phyloP scores from a whole-genome alignment of 1,284 basidiomycete species.

The Pseudozyma thailandica region DNA sequence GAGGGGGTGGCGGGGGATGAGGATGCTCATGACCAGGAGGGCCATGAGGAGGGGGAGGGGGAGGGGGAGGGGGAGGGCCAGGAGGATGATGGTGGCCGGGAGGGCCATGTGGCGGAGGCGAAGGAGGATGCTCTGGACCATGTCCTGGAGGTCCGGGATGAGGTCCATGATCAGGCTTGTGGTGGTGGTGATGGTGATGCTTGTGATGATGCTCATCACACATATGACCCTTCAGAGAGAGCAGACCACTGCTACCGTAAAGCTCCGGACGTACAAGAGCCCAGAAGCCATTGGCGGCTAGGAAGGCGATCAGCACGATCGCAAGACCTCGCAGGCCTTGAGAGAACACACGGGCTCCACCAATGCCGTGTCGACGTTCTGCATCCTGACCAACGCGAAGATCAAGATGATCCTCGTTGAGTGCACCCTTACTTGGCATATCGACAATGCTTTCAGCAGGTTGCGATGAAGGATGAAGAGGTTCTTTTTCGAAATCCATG shows the following conservation, averaged over 20 bases:
- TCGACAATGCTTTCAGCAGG: conserved; percentile 3
- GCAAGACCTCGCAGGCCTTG: conserved; percentile 23
- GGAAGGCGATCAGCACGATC: conserved; percentile 25
- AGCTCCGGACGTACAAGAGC: conserved; percentile 35
- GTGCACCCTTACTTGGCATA: conserved; percentile 7
- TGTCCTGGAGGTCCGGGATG: conserved; percentile 3
- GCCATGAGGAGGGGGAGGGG: conserved; percentile 13
- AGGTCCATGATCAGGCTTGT: conserved; percentile 5
- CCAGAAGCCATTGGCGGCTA: conserved; percentile 37
- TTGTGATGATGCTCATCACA: not conserved
- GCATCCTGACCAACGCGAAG: conserved; percentile 19
- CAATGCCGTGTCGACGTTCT: not conserved
- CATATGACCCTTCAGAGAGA: conserved; percentile 1
- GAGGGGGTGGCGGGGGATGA: conserved; percentile 11
- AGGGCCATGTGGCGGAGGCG: conserved; percentile 4
- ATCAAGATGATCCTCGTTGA: conserved; percentile 31
- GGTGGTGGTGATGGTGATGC: conserved; percentile 13
- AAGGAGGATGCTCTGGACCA: conserved; percentile 10
- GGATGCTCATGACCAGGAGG: conserved; percentile 20
- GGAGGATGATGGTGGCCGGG: conserved; percentile 1
- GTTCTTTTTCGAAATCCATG: conserved; percentile 22
- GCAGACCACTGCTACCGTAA: conserved; percentile 15
- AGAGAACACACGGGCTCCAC: conserved; percentile 9
- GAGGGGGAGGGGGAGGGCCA: conserved; percentile 3
- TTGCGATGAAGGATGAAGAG: conserved; percentile 1